Evolutionary conservation across 2,329 filamentous ascomycete genomes (phyloP), one percentile per base, ranked within the genome.

Genomic region (Nemania bipapillata): DNA sequence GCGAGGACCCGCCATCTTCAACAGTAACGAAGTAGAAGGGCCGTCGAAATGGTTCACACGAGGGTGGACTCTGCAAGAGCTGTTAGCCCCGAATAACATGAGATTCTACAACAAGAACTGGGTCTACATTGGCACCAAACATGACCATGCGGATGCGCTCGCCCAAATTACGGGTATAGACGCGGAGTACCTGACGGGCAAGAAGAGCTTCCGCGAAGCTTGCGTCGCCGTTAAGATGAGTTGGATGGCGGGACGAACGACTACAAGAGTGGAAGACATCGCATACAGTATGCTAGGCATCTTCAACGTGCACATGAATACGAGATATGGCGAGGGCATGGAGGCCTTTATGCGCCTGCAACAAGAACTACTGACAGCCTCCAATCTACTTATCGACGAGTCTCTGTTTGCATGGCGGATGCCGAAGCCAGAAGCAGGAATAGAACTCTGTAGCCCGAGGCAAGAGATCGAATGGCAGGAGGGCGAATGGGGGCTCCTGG

Each of bases 231-330:
- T 67, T 15, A 73, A 74, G 57, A 79, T 79, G 77, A 76, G 73
- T 4, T 79, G 76, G 77, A 72, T 75, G 11, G 69, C 76, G 2
- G 60, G 63, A 2, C 66, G 77, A 20, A 37, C 67, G 58, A 77
- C 73, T 1, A 75, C 70, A 1, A 65, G 73, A 2, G 6, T 45
- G 40, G 72, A 77, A 59, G 76, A 79, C 62, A 57, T 72, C 24
- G 76, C 76, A 0, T 79, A 78, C 50, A 75, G 74, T 37, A 66
- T 79, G 50, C 58, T 78, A 9, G 77, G 77, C 1, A 61, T 79
- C 17, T 78, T 79, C 47, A 68, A 71, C 37, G 70, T 78, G 40
- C 76, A 72, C 28, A 78, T 79, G 75, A 70, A 74, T 3, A 61
- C 75, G 9, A 70, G 74, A 0, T 79, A 79, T 47, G 75, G 77